Base-by-base conservation (phyloP, 140 eudicot species). In the Flaveria floridana region DNA sequence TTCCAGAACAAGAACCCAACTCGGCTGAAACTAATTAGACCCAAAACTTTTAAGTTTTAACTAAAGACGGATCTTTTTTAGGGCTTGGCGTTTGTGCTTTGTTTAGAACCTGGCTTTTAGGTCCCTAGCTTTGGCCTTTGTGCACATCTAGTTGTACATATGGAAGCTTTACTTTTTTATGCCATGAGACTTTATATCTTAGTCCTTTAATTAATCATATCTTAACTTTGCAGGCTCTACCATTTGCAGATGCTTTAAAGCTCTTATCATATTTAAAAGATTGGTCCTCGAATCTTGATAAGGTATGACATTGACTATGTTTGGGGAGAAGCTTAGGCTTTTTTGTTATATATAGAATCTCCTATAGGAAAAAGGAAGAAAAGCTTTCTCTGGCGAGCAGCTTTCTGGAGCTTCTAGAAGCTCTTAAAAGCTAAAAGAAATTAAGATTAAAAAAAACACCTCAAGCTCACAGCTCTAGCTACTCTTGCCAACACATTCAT, bases 201-300 rank as follows among this genome's bases (percentile, higher is more conserved):
- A 78, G 66, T 48, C 72, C 30, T n/a, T 11, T 69, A 50, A 70
- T 48, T 64, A 39, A 51, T 50, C 20, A 25, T 71, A 37, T 79
- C 26, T 56, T 39, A 13, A 61, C 28, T 52, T 79, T 76, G 84
- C 91, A 93, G 99, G 96, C 94, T 78, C 78, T 93, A 77, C 96
- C 99, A 13, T 93, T 86, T 78, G 83, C 97, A 14, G 97, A 93
- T 81, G 95, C 97, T 47, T 82, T 93, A 68, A 86, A 89, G 85
- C 88, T 93, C 30, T 82, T 93, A 30, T 86, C 99, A 21, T 77
- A 78, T 70, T 78, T 93, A 81, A 86, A 88, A 76, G 89, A 80
- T 19, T 93, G 99, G 99, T 81, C 92, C 58, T 73, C 74, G 16
- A 70, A 82, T 76, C 81, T 88, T 18, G 96, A 88, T 78, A 90